Evolutionary conservation across 2,329 filamentous ascomycete species (phyloP).

Genomic region (Amesomyces nigricolor): DNA sequence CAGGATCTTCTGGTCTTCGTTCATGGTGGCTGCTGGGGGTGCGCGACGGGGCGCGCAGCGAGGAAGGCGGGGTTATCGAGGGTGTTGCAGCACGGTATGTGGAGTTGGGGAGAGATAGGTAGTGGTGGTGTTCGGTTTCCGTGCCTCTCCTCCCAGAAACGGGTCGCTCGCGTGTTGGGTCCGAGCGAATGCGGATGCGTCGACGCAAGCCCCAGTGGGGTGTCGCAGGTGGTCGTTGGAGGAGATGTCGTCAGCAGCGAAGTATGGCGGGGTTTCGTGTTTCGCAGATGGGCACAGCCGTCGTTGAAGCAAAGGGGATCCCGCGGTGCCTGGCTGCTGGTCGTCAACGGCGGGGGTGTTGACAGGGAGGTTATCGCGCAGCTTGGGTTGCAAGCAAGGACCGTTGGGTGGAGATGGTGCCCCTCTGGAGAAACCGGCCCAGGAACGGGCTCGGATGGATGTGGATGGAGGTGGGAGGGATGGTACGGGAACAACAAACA

Average conservation of each 20-base stretch:
- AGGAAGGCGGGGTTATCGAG: slow-evolving; percentile 11
- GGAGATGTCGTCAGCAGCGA: slow-evolving; percentile 28
- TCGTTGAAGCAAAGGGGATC: slow-evolving; percentile 18
- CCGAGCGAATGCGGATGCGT: slow-evolving; percentile 3
- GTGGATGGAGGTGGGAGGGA: too few species aligned
- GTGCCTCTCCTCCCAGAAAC: background rate
- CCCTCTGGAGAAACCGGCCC: too few species aligned
- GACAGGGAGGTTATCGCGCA: background rate
- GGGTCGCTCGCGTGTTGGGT: slow-evolving; percentile 6
- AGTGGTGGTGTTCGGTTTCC: background rate
- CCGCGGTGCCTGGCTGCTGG: slow-evolving; percentile 11
- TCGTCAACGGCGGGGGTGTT: slow-evolving; percentile 4
- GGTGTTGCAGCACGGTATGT: background rate
- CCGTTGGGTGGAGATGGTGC: too few species aligned
- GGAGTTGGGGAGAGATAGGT: background rate
- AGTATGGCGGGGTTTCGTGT: slow-evolving; percentile 33
- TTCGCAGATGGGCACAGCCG: slow-evolving; percentile 27
- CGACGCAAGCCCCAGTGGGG: background rate
- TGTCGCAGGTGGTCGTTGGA: slow-evolving; percentile 13
- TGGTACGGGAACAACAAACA: too few species aligned
- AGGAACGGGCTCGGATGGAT: background rate
- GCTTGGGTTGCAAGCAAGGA: background rate
- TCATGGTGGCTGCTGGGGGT: slow-evolving; percentile 44
- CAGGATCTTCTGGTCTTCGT: slow-evolving; percentile 60
- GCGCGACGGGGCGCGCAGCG: slow-evolving; percentile 23